Conservation (phyloP, 2,329 filamentous ascomycete species). For the Xylariaceae sp. region DNA sequence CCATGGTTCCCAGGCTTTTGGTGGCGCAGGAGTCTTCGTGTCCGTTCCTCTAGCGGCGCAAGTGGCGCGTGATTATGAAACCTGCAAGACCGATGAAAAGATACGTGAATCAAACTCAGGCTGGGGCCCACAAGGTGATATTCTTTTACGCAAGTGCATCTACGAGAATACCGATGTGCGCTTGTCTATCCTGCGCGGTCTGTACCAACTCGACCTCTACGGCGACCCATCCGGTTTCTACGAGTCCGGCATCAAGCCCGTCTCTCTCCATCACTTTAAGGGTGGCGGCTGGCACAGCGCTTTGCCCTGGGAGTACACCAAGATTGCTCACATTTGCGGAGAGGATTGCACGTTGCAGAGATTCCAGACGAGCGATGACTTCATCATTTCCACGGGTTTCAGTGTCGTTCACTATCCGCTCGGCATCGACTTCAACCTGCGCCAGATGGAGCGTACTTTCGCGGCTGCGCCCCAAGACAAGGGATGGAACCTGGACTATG, state of each 20-base stretch:
- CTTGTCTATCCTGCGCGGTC: slow-evolving; percentile 54
- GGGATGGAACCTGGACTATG: slow-evolving; percentile 51
- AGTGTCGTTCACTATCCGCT: slow-evolving; percentile 56
- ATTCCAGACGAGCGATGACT: slow-evolving; percentile 53
- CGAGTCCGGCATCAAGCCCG: slow-evolving; percentile 58
- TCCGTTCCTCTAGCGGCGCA: slow-evolving; percentile 49
- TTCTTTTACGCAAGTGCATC: slow-evolving; percentile 61
- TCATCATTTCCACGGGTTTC: slow-evolving; percentile 58
- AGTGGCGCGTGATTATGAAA: slow-evolving; percentile 44
- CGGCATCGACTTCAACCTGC: slow-evolving; percentile 48
- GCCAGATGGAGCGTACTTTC: slow-evolving; percentile 54
- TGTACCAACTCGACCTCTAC: slow-evolving; percentile 61
- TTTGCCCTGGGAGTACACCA: slow-evolving; percentile 54
- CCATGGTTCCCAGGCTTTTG: slow-evolving; percentile 63
- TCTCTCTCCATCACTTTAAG: slow-evolving; percentile 64
- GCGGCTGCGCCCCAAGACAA: slow-evolving; percentile 46
- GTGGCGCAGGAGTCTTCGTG: slow-evolving; percentile 62
- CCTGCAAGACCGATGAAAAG: slow-evolving; percentile 49
- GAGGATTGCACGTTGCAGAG: slow-evolving; percentile 59
- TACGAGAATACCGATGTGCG: slow-evolving; percentile 60
- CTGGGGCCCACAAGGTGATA: slow-evolving; percentile 61
- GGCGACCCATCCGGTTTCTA: slow-evolving; percentile 63
- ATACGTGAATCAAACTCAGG: slow-evolving; percentile 54
- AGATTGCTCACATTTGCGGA: slow-evolving; percentile 58
- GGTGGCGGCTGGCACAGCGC: slow-evolving; percentile 56